Conservation (phyloP, 129 eudicot genomes). For the Tanacetum coccineum region DNA sequence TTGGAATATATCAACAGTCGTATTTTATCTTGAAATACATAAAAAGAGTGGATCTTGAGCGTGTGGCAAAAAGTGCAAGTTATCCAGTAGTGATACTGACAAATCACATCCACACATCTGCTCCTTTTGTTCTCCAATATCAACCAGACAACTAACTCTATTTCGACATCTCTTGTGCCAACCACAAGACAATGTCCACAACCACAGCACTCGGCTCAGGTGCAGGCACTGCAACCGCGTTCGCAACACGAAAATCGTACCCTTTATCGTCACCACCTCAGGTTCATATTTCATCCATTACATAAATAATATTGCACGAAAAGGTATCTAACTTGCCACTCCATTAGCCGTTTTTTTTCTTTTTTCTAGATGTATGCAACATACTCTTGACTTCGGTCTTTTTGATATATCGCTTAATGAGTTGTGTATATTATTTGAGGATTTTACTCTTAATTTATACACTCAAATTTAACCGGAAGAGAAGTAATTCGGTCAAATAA, state of each 20-base stretch:
- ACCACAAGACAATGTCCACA: constrained; percentile 30
- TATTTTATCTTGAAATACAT: not conserved
- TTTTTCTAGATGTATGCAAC: no score
- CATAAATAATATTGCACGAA: no score
- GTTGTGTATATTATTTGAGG: no score
- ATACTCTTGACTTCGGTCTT: no score
- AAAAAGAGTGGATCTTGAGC: not conserved
- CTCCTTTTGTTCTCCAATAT: not conserved
- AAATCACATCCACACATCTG: constrained; percentile 20
- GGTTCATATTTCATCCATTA: not conserved
- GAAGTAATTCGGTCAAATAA: no score
- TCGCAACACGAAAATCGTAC: constrained; percentile 20
- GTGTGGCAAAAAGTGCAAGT: constrained; percentile 26
- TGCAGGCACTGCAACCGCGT: constrained; percentile 16
- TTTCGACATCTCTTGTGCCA: constrained; percentile 11
- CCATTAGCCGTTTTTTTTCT: no score
- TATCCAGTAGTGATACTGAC: constrained; percentile 25
- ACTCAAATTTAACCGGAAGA: no score
- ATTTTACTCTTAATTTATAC: no score
- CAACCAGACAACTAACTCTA: not conserved
- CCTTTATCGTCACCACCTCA: constrained; percentile 17
- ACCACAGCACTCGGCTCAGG: constrained; percentile 13
- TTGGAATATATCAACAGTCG: not conserved
- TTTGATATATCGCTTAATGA: no score
- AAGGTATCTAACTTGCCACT: no score